These are phyloP conservation scores for Kodamaea laetipori DNA, from an alignment of 805 yeast species.

Conservation along the genomic window DNA sequence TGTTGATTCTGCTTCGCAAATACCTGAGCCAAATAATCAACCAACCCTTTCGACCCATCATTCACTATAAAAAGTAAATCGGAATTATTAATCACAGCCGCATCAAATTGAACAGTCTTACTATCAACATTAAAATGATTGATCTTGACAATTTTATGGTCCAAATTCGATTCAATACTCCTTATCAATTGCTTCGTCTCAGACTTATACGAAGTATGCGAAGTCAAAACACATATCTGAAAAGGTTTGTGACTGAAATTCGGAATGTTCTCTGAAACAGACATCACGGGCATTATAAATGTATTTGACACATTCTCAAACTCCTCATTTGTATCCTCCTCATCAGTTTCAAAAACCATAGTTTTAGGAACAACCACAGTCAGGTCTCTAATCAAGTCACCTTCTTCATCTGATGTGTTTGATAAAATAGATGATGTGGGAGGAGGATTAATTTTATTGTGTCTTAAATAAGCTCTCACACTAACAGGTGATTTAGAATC, in stretches of 20 bases:
- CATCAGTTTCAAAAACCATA: constrained; percentile 46
- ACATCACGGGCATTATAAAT: constrained; percentile 43
- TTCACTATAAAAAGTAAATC: constrained; percentile 38
- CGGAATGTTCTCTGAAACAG: constrained; percentile 23
- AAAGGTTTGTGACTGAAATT: constrained; percentile 12
- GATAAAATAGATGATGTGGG: constrained; percentile 28
- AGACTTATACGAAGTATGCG: constrained; percentile 17
- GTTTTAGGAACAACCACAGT: constrained; percentile 17
- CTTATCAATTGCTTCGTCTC: constrained; percentile 26
- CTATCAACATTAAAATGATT: constrained; percentile 18
- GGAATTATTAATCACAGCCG: constrained; percentile 23
- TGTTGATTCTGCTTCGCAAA: constrained; percentile 14
- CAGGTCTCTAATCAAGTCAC: constrained; percentile 2
- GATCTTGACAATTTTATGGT: constrained; percentile 17
- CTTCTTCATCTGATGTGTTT: constrained; percentile 30
- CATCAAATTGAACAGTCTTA: constrained; percentile 13
- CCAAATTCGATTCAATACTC: constrained; percentile 18
- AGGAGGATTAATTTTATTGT: background rate
- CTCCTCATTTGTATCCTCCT: constrained; percentile 32
- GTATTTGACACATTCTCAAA: constrained; percentile 13
- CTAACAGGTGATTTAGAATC: background rate
- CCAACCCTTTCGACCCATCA: constrained; percentile 37
- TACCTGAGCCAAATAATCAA: constrained; percentile 25
- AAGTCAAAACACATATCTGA: constrained; percentile 28
- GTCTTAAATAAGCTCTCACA: too few species aligned